Evolutionary conservation across 1,139 yeast species (phyloP).

Genomic region (Taphrina deformans): DNA sequence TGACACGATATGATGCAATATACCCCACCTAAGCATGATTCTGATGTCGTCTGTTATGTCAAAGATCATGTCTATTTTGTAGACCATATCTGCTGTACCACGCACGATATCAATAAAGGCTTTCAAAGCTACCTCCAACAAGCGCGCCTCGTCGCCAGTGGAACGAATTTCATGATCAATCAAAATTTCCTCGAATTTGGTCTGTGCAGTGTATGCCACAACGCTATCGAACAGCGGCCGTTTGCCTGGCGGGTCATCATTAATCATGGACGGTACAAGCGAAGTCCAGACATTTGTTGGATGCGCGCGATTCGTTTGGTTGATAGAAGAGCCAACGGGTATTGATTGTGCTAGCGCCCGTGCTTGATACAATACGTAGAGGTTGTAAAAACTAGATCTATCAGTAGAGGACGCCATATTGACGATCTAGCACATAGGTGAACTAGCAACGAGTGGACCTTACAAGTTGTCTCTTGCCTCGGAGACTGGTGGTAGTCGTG

Average conservation of each 20-base stretch:
- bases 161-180: constrained; percentile 10
- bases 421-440: too few species aligned
- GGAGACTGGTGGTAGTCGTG: background rate
- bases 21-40: constrained; percentile 14
- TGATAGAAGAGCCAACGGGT: background rate
- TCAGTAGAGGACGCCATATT: background rate
- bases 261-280: constrained; percentile 19
- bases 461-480: constrained; percentile 12
- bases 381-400: background rate
- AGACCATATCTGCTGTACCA: constrained; percentile 9
- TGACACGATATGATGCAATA: constrained; percentile 9
- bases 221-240: constrained; percentile 24
- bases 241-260: constrained; percentile 23
- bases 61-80: background rate
- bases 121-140: constrained; percentile 20
- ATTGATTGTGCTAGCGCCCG: background rate
- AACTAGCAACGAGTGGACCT: too few species aligned
- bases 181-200: constrained; percentile 10
- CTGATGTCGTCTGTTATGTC: background rate
- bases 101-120: constrained; percentile 8
- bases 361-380: constrained; percentile 1
- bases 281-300: background rate
- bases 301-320: background rate
- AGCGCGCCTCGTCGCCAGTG: background rate
- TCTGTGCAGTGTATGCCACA: constrained; percentile 21